Percentiles rank a stretch among this genome's conserved stretches.
These are phyloP conservation scores for Sicyos baderoa DNA, from an alignment of 306 rosid species.

Conservation along the genomic window DNA sequence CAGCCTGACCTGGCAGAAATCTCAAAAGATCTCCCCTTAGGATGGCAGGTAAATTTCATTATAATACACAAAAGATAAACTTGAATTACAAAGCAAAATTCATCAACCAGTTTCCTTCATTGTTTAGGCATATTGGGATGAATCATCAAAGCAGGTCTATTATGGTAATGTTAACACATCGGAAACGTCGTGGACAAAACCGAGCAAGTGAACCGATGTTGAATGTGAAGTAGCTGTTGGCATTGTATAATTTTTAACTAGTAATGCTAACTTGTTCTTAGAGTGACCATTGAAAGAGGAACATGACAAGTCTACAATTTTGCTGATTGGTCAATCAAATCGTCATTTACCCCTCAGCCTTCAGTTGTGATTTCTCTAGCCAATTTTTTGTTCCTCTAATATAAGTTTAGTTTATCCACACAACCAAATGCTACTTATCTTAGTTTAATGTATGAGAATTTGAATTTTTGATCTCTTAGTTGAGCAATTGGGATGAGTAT, in stretches of 20 bases:
- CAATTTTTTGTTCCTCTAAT: neutral
- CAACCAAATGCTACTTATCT: too few relatives aligned
- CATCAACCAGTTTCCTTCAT: too few relatives aligned
- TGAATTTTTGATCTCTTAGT: too few relatives aligned
- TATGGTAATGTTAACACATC: conserved; percentile 62
- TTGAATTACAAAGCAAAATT: neutral
- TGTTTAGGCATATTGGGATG: conserved; percentile 80
- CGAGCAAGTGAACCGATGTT: conserved; percentile 31
- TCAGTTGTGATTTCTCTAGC: neutral
- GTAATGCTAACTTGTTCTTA: conserved; percentile 3
- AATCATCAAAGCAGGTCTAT: conserved; percentile 66
- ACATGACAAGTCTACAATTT: conserved; percentile 8
- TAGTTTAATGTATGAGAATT: too few relatives aligned
- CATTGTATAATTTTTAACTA: conserved; percentile 1
- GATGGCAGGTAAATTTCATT: conserved; percentile 68
- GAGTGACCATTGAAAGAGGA: conserved; percentile 1
- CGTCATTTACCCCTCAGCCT: neutral
- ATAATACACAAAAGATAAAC: neutral
- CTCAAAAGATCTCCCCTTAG: conserved; percentile 60
- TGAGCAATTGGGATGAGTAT: too few relatives aligned
- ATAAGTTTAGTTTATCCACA: too few relatives aligned
- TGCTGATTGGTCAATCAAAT: conserved; percentile 15
- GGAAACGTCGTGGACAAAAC: conserved; percentile 72
- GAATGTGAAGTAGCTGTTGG: neutral
- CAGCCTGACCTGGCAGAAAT: conserved; percentile 48